Evolutionary conservation across 169 alveolate genomes (phyloP).

Genomic region (Cryptosporidium tyzzeri): DNA sequence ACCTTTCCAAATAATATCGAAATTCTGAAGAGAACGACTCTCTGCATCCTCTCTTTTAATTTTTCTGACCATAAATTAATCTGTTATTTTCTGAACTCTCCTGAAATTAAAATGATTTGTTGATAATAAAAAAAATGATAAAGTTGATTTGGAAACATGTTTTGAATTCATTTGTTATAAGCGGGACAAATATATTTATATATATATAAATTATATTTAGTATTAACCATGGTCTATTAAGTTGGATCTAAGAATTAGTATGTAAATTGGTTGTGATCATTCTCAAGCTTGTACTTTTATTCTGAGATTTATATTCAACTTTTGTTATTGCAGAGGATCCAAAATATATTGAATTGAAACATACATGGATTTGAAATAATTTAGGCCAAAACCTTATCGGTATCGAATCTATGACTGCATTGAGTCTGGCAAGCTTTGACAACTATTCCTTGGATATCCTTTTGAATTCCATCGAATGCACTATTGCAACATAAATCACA

Average conservation of each 20-base stretch:
- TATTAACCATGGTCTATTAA: constrained; percentile 27
- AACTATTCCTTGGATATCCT: constrained; percentile 14
- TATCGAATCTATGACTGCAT: constrained; percentile 42
- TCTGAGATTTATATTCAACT: constrained; percentile 24
- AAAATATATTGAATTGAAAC: constrained; percentile 4
- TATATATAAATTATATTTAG: constrained; percentile 6
- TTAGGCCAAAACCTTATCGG: not conserved
- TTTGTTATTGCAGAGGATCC: not conserved
- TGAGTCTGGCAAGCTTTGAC: constrained; percentile 55
- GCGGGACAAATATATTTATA: not conserved
- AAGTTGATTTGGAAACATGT: not conserved
- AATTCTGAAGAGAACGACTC: constrained; percentile 15
- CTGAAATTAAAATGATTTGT: not conserved
- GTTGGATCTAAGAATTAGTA: constrained; percentile 1
- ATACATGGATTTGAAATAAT: not conserved
- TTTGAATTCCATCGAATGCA: constrained; percentile 15
- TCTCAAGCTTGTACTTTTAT: not conserved
- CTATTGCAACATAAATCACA: constrained; percentile 66
- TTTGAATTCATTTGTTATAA: not conserved
- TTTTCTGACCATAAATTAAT: not conserved
- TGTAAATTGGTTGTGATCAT: not conserved
- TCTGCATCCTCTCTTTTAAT: constrained; percentile 1
- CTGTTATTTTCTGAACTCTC: not conserved
- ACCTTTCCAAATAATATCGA: constrained; percentile 65
- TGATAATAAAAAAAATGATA: not conserved